phyloP scores from a whole-genome alignment of 805 yeast species.

The Kuraishia borneana region DNA sequence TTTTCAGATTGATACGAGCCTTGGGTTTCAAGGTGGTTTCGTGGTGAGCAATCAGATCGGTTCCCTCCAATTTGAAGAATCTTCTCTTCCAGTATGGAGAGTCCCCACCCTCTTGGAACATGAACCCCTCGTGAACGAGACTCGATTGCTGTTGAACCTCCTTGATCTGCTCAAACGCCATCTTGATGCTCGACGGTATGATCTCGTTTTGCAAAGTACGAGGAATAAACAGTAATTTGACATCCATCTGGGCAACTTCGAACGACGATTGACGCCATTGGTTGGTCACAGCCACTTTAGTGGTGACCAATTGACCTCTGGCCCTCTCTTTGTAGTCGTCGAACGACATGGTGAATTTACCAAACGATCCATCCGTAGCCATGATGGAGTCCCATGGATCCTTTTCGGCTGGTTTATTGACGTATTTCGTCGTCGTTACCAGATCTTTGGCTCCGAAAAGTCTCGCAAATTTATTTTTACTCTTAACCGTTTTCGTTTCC shows the following conservation, averaged over 20 bases:
- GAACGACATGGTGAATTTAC: slow-evolving; percentile 59
- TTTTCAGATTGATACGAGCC: slow-evolving; percentile 65
- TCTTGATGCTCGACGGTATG: slow-evolving; percentile 58
- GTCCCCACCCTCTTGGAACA: slow-evolving; percentile 91
- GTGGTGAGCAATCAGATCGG: slow-evolving; percentile 65
- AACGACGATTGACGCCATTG: slow-evolving; percentile 66
- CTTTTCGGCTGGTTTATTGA: slow-evolving; percentile 31
- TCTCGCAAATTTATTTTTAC: slow-evolving; percentile 18
- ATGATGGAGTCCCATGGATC: slow-evolving; percentile 56
- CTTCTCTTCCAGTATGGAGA: slow-evolving; percentile 64
- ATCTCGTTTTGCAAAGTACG: slow-evolving; percentile 47
- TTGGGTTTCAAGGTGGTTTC: slow-evolving; percentile 58
- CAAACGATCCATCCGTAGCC: slow-evolving; percentile 87
- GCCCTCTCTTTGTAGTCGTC: slow-evolving; percentile 44
- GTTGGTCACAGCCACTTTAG: slow-evolving; percentile 53
- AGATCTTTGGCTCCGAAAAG: slow-evolving; percentile 27
- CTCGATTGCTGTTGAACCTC: slow-evolving; percentile 18
- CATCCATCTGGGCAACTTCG: slow-evolving; percentile 53
- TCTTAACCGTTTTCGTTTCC: slow-evolving; percentile 31
- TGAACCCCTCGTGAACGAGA: slow-evolving; percentile 46
- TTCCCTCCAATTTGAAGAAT: slow-evolving; percentile 62
- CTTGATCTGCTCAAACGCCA: slow-evolving; percentile 31
- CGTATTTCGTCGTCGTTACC: slow-evolving; percentile 37
- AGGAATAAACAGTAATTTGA: slow-evolving; percentile 61
- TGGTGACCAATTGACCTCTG: slow-evolving; percentile 34